Conservation (phyloP, 768 basidiomycete species). For the Agrocybe praecox region DNA sequence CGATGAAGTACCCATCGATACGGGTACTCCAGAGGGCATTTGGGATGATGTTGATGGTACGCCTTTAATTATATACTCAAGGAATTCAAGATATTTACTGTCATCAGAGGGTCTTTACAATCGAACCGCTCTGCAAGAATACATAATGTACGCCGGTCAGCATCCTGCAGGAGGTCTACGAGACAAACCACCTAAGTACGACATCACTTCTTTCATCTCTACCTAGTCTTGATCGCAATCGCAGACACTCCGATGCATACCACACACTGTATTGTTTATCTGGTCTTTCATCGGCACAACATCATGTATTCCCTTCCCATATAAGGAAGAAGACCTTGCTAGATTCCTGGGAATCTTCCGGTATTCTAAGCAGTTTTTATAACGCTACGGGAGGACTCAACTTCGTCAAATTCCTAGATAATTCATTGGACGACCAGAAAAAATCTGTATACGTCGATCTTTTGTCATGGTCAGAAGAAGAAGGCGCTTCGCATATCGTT, state of each 20-base stretch:
- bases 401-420: slow-evolving; percentile 12
- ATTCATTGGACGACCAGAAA: slow-evolving; percentile 18
- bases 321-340: slow-evolving; percentile 20
- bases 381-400: too few species aligned
- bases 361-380: neutral
- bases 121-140: slow-evolving; percentile 80
- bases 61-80: neutral
- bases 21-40: slow-evolving; percentile 23
- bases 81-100: neutral
- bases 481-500: slow-evolving; percentile 27
- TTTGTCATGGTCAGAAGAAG: slow-evolving; percentile 34
- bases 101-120: slow-evolving; percentile 52
- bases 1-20: slow-evolving; percentile 25
- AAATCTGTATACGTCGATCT: slow-evolving; percentile 23
- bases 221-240: neutral
- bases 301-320: slow-evolving; percentile 58
- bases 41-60: slow-evolving; percentile 78
- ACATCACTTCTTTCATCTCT: neutral
- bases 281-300: slow-evolving; percentile 89
- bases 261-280: slow-evolving; percentile 94
- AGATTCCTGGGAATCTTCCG: slow-evolving; percentile 20
- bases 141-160: slow-evolving; percentile 85
- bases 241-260: slow-evolving; percentile 87
- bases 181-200: slow-evolving; percentile 95
- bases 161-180: slow-evolving; percentile 83